A percentile compares a stretch with the other conserved stretches of the same genome.
Evolutionary conservation across 2,329 filamentous ascomycete species (phyloP).

Genomic region (Aureobasidium sp.): DNA sequence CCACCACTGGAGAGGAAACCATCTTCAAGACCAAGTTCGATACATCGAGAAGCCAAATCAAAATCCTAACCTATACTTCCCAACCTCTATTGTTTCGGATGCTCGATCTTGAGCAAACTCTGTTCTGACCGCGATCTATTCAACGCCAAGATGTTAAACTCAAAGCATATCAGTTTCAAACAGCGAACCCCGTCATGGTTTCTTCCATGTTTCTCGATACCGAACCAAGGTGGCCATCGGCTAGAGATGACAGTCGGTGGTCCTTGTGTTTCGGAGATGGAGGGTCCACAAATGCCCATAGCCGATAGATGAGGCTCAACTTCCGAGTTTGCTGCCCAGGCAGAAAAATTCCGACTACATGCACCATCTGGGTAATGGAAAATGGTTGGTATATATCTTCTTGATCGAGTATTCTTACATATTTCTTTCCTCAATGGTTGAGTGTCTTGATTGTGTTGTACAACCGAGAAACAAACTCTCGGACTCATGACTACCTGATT

Average conservation of each 20-base stretch:
- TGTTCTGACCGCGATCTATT: background rate
- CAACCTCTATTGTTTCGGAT: no score
- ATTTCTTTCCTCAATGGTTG: background rate
- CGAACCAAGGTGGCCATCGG: background rate
- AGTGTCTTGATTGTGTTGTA: background rate
- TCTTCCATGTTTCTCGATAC: background rate
- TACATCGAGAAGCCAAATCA: background rate
- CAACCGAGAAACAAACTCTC: background rate
- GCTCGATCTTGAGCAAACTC: background rate
- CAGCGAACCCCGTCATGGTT: background rate
- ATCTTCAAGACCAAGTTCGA: no score
- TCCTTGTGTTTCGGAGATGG: background rate
- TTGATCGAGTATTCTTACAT: background rate
- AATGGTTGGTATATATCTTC: background rate
- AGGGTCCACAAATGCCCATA: background rate
- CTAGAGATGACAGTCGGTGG: background rate
- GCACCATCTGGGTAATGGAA: background rate
- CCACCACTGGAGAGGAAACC: no score
- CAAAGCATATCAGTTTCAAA: background rate
- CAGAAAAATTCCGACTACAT: background rate
- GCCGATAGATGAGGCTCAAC: background rate
- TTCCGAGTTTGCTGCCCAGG: constrained; percentile 4
- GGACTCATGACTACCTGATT: background rate
- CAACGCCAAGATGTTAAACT: background rate
- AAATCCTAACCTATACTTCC: background rate